Evolutionary conservation across 2,329 filamentous ascomycete species (phyloP).

Genomic region (Ceratocystis lukuohia): DNA sequence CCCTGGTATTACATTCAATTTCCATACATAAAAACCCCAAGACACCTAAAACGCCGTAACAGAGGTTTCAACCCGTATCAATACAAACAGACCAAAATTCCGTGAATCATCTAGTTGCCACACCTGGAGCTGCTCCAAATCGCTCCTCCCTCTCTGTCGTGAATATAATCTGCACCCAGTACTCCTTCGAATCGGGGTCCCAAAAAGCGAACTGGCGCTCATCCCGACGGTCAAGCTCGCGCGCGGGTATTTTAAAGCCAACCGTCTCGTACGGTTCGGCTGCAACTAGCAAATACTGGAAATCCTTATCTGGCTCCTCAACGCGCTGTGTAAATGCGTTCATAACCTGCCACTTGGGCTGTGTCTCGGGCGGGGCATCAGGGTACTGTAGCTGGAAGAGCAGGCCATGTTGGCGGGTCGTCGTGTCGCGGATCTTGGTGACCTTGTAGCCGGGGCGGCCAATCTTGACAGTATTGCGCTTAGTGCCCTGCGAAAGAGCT

Average conservation of each 20-base stretch:
- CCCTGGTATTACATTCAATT: constrained; percentile 5
- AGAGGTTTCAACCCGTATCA: neutral
- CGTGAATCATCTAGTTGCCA: constrained; percentile 30
- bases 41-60: constrained; percentile 4
- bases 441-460: constrained; percentile 95
- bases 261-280: constrained; percentile 98
- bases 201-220: constrained; percentile 89
- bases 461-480: constrained; percentile 83
- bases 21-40: neutral
- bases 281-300: constrained; percentile 87
- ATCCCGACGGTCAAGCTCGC: constrained; percentile 81
- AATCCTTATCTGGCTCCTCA: constrained; percentile 86
- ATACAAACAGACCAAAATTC: neutral
- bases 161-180: constrained; percentile 95
- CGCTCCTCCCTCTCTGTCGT: constrained; percentile 95
- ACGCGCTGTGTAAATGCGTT: constrained; percentile 92
- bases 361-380: constrained; percentile 62
- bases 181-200: constrained; percentile 90
- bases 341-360: constrained; percentile 88
- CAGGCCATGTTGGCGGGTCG: constrained; percentile 76
- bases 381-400: constrained; percentile 96
- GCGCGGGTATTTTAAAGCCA: constrained; percentile 85
- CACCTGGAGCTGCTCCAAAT: constrained; percentile 53
- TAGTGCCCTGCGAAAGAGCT: constrained; percentile 57
- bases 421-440: constrained; percentile 82